These are phyloP conservation scores for Hanseniaspora jakobsenii DNA, from an alignment of 805 yeast species.

Conservation along the genomic window DNA sequence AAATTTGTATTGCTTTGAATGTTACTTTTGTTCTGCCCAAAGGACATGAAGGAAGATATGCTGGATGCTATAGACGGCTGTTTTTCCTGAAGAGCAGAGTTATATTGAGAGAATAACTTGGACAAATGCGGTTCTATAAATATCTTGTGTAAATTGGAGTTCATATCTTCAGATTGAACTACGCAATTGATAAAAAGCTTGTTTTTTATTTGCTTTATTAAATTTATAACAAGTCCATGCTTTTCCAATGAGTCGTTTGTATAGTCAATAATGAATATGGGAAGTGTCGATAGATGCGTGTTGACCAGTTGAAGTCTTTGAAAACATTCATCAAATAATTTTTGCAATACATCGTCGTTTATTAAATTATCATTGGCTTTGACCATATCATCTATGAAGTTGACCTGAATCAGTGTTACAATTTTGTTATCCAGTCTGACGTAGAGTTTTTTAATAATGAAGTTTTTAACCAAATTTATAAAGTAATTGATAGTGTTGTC, in stretches of 20 bases:
- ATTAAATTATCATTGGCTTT: neutral
- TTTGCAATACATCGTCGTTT: neutral
- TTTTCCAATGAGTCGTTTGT: constrained; percentile 14
- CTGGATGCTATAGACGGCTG: constrained; percentile 2
- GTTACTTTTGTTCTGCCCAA: neutral
- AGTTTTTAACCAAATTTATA: constrained; percentile 2
- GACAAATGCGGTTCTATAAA: neutral
- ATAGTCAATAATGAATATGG: constrained; percentile 7
- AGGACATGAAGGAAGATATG: constrained; percentile 1
- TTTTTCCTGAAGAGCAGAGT: constrained; percentile 4
- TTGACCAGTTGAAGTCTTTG: neutral
- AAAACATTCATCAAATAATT: neutral
- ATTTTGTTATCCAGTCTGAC: constrained; percentile 6
- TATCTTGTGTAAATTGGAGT: neutral
- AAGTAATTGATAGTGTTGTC: constrained; percentile 5
- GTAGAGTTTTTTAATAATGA: constrained; percentile 1
- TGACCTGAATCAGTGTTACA: constrained; percentile 1
- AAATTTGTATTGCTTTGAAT: neutral
- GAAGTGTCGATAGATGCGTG: neutral
- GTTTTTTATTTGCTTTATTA: constrained; percentile 11
- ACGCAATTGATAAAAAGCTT: constrained; percentile 10
- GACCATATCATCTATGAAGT: constrained; percentile 1
- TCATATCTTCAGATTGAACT: neutral
- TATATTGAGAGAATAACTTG: constrained; percentile 1
- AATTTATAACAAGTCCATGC: constrained; percentile 2